Percentiles rank a stretch among this genome's conserved stretches.
phyloP scores from a whole-genome alignment of 2,329 filamentous ascomycete species.

The Chrysosporium queenslandicum region DNA sequence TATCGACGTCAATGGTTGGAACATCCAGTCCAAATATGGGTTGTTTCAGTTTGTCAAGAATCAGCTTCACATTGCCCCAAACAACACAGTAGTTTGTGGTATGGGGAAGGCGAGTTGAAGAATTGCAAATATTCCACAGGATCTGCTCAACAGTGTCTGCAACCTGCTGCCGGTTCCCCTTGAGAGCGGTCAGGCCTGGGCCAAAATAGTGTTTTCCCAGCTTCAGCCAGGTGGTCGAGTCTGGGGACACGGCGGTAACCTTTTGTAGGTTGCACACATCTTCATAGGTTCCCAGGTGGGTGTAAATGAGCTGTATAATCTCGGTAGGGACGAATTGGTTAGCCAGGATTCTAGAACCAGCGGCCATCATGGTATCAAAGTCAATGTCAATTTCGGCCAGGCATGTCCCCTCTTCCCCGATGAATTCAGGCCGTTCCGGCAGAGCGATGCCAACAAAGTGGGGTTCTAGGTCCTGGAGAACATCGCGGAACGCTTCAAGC shows the following conservation, averaged over 20 bases:
- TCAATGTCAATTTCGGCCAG: slow-evolving; percentile 1
- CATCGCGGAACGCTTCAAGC: neutral
- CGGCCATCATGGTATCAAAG: neutral
- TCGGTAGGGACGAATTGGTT: slow-evolving; percentile 7
- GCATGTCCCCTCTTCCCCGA: neutral
- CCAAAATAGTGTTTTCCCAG: slow-evolving; percentile 6
- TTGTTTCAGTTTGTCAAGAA: neutral
- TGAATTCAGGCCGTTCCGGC: neutral
- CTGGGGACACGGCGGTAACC: slow-evolving; percentile 2
- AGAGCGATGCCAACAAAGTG: neutral
- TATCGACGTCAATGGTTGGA: neutral
- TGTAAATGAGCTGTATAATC: slow-evolving; percentile 10
- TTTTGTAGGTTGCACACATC: slow-evolving; percentile 2
- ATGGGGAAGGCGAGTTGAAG: neutral
- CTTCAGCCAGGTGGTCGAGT: slow-evolving; percentile 1
- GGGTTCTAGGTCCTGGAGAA: slow-evolving; percentile 1
- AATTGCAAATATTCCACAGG: neutral
- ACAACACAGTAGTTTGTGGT: neutral
- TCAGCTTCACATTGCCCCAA: neutral
- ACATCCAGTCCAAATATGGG: neutral
- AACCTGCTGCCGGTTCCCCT: neutral
- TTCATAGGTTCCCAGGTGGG: slow-evolving; percentile 10
- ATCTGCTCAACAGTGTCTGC: neutral
- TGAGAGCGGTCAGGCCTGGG: neutral
- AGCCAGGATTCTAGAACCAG: neutral